Evolutionary conservation across 176 grass and related monocot genomes (phyloP).

Genomic region (Raddia guianensis): DNA sequence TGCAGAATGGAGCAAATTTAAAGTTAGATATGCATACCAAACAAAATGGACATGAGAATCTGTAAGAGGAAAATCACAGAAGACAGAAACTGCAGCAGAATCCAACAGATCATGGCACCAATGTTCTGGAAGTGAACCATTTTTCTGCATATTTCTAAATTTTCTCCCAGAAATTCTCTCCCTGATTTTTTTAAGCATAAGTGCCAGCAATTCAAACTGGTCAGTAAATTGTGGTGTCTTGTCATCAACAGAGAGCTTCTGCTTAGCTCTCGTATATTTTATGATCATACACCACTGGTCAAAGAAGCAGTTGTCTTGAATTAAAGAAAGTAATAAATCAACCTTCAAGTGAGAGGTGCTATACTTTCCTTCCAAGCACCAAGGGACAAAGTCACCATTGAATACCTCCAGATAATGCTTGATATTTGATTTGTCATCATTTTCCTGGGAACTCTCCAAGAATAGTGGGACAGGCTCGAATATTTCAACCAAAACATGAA

Average conservation of each 20-base stretch:
- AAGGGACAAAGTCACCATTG: constrained; percentile 72
- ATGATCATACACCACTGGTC: constrained; percentile 76
- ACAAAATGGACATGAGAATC: constrained; percentile 52
- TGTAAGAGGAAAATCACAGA: constrained; percentile 44
- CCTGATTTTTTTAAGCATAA: constrained; percentile 71
- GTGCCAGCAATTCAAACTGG: constrained; percentile 61
- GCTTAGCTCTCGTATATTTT: constrained; percentile 44
- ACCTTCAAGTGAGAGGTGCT: constrained; percentile 65
- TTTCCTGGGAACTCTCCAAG: constrained; percentile 41
- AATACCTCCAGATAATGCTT: constrained; percentile 66
- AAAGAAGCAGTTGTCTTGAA: constrained; percentile 78
- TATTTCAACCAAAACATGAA: constrained; percentile 67
- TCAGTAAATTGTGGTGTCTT: constrained; percentile 37
- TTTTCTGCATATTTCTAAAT: constrained; percentile 55
- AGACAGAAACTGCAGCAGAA: constrained; percentile 61
- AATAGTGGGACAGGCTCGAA: constrained; percentile 63
- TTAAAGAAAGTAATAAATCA: constrained; percentile 77
- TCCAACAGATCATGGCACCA: constrained; percentile 74
- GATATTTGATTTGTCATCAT: constrained; percentile 44
- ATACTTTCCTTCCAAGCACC: constrained; percentile 76
- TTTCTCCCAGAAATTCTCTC: constrained; percentile 55
- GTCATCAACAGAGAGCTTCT: constrained; percentile 29
- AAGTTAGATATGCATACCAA: constrained; percentile 51
- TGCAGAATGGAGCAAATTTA: background rate
- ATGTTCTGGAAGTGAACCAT: constrained; percentile 52